phyloP scores from a whole-genome alignment of 352 stramenopile genomes.

The Phytophthora agathidicida region DNA sequence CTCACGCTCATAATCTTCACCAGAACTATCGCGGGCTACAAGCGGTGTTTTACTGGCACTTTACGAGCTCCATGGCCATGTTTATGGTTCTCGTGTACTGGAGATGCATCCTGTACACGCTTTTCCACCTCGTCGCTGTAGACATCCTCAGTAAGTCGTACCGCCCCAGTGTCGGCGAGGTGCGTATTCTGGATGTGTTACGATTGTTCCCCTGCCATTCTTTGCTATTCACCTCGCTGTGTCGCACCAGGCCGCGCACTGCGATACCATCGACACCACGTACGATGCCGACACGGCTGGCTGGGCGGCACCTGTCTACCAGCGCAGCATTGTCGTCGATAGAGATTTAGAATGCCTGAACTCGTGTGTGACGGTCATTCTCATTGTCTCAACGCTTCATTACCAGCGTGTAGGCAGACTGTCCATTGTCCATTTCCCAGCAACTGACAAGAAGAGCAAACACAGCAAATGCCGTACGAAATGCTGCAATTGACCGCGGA shows the following conservation, averaged over 20 bases:
- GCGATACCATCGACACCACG: slow-evolving; percentile 36
- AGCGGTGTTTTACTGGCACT: slow-evolving; percentile 46
- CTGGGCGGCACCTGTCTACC: slow-evolving; percentile 35
- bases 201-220: slow-evolving; percentile 36
- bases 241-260: slow-evolving; percentile 42
- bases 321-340: slow-evolving; percentile 47
- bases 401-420: too few species aligned
- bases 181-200: slow-evolving; percentile 40
- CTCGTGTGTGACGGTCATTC: too few species aligned
- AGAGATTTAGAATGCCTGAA: too few species aligned
- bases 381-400: too few species aligned
- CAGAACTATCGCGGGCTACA: slow-evolving; percentile 34
- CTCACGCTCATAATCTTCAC: slow-evolving; percentile 34
- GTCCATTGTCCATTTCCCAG: too few species aligned
- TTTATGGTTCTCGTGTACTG: slow-evolving; percentile 50
- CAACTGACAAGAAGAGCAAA: too few species aligned
- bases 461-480: too few species aligned
- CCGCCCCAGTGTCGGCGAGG: slow-evolving; percentile 35
- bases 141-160: slow-evolving; percentile 47
- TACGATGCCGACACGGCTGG: slow-evolving; percentile 31
- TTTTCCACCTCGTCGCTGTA: slow-evolving; percentile 49
- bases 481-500: too few species aligned
- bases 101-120: slow-evolving; percentile 52
- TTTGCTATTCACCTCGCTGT: slow-evolving; percentile 44
- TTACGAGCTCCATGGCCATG: slow-evolving; percentile 41